Evolutionary conservation across 169 alveolate genomes (phyloP).

Genomic region (Babesia bigemina): DNA sequence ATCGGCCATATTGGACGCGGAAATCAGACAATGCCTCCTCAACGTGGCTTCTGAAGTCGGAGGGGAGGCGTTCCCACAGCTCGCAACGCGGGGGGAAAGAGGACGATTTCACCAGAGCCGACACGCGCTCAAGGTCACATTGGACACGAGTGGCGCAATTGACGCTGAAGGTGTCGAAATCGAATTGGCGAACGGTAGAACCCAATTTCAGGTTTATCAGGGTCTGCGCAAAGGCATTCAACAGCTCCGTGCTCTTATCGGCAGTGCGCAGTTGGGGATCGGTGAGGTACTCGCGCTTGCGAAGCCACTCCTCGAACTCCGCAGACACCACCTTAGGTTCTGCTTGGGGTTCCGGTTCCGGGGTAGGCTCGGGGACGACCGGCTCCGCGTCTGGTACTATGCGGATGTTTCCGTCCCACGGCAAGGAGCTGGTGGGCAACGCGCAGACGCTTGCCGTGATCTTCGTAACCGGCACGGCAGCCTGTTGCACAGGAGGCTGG

Average conservation of each 20-base stretch:
- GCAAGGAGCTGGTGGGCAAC: conserved; percentile 1
- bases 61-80: conserved; percentile 7
- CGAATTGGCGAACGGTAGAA: neutral
- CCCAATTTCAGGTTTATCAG: conserved; percentile 20
- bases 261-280: neutral
- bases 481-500: neutral
- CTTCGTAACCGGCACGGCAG: neutral
- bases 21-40: neutral
- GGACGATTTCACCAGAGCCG: conserved; percentile 2
- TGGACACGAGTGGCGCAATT: conserved; percentile 37
- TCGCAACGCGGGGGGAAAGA: conserved; percentile 17
- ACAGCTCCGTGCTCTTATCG: neutral
- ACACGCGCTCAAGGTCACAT: conserved; percentile 26
- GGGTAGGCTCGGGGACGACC: neutral
- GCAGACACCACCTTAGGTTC: neutral
- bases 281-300: conserved; percentile 12
- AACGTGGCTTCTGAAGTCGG: conserved; percentile 5
- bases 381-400: neutral
- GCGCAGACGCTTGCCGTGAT: neutral
- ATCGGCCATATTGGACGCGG: neutral
- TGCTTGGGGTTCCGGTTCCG: neutral
- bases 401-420: conserved; percentile 35
- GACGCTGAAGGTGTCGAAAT: conserved; percentile 24
- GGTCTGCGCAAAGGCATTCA: conserved; percentile 9
- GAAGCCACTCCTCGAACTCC: conserved; percentile 35